Conservation (phyloP, 768 basidiomycete species). For the Megacollybia marginata region DNA sequence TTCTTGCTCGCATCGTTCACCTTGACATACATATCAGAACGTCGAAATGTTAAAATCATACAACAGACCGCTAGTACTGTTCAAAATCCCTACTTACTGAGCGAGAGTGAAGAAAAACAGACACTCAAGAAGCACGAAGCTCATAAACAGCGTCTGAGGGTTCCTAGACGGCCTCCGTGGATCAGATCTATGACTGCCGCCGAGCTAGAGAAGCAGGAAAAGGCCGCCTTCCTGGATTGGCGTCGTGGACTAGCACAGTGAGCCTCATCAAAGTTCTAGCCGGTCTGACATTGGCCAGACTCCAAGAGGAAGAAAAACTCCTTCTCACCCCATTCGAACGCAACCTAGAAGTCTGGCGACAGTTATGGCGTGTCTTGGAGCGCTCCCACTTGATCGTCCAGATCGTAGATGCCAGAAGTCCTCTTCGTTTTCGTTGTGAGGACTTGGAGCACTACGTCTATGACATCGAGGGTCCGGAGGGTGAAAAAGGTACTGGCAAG, state of each 20-base stretch:
- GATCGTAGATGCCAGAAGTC: constrained; percentile 95
- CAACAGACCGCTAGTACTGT: constrained; percentile 43
- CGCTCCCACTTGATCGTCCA: constrained; percentile 91
- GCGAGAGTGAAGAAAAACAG: constrained; percentile 72
- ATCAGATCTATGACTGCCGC: constrained; percentile 67
- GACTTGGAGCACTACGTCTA: constrained; percentile 82
- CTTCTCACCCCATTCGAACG: constrained; percentile 96
- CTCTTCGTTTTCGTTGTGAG: constrained; percentile 85
- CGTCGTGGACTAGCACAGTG: constrained; percentile 86
- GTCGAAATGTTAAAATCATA: constrained; percentile 75
- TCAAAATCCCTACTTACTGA: constrained; percentile 84
- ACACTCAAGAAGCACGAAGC: constrained; percentile 68
- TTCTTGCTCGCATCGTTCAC: not conserved
- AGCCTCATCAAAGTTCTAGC: constrained; percentile 23
- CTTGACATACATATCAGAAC: constrained; percentile 37
- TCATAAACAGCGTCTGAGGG: constrained; percentile 68
- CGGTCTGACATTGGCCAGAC: constrained; percentile 30
- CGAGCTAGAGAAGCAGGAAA: constrained; percentile 85
- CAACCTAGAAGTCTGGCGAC: constrained; percentile 97
- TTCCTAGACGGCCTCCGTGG: constrained; percentile 90
- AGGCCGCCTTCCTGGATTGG: constrained; percentile 90
- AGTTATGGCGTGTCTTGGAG: constrained; percentile 95
- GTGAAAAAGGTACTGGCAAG: constrained; percentile 68
- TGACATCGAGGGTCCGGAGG: constrained; percentile 80
- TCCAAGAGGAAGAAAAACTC: constrained; percentile 82